Evolutionary conservation across 2,329 filamentous ascomycete species (phyloP).

Genomic region (Sporothrix mexicana): DNA sequence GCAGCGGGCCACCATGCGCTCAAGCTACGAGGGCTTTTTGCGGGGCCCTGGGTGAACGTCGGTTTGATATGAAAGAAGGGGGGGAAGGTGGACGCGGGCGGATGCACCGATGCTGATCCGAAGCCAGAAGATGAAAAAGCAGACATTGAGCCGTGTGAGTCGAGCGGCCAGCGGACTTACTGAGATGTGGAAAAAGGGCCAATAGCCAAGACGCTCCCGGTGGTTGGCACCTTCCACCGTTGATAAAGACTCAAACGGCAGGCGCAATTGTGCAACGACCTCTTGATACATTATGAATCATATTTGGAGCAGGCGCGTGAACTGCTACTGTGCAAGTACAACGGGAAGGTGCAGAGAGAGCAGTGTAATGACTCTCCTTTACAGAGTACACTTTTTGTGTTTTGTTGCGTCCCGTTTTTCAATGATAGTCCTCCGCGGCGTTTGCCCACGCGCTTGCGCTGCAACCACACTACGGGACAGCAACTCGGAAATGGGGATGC

Average conservation of each 20-base stretch:
- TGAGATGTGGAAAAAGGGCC: not conserved
- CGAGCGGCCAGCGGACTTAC: conserved; percentile 17
- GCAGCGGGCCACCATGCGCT: conserved; percentile 17
- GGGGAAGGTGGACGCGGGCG: not conserved
- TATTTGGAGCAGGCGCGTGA: not conserved
- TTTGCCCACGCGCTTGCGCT: conserved; percentile 17
- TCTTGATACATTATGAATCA: conserved; percentile 20
- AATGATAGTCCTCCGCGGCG: not conserved
- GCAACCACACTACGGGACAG: not conserved
- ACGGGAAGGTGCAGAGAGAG: not conserved
- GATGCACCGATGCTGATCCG: conserved; percentile 28
- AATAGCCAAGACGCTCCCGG: not conserved
- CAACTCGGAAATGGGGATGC: conserved; percentile 17
- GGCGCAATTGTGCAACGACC: not conserved
- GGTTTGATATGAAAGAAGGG: conserved; percentile 8
- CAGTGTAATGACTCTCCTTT: too few relatives aligned
- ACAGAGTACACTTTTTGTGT: too few relatives aligned
- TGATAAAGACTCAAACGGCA: not conserved
- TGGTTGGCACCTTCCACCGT: not conserved
- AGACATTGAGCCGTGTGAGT: conserved; percentile 17
- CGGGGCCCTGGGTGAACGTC: conserved; percentile 13
- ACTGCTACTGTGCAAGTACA: not conserved
- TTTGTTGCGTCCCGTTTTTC: not conserved
- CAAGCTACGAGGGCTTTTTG: not conserved
- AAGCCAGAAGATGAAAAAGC: not conserved